A percentile compares a stretch with the other conserved stretches of the same genome.
These are phyloP conservation scores for Suillus placidus DNA, from an alignment of 768 basidiomycete genomes.

Conservation along the genomic window DNA sequence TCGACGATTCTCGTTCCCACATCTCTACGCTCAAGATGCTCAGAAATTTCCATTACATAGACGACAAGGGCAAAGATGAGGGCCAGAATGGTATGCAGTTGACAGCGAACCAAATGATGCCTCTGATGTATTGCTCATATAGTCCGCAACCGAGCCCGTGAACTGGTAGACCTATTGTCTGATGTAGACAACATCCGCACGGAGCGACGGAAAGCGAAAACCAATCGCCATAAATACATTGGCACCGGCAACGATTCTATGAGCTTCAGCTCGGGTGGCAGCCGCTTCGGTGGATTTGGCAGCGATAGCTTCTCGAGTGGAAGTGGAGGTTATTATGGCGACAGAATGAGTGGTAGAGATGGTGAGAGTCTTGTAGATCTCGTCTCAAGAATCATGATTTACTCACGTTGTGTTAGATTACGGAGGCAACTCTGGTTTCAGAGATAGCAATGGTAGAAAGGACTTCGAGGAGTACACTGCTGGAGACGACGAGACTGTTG, in stretches of 20 bases:
- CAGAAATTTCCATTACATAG: constrained; percentile 96
- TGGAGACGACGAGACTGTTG: constrained; percentile 79
- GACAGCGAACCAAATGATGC: neutral
- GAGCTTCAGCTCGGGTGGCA: constrained; percentile 59
- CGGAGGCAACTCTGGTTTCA: constrained; percentile 56
- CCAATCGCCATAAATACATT: constrained; percentile 85
- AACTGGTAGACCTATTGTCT: constrained; percentile 87
- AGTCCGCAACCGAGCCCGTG: constrained; percentile 95
- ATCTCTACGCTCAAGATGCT: constrained; percentile 97
- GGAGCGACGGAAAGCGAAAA: constrained; percentile 92
- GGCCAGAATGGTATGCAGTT: constrained; percentile 83
- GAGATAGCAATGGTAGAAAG: constrained; percentile 55
- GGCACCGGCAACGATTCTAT: constrained; percentile 85
- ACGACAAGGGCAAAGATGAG: constrained; percentile 98
- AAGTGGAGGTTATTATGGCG: constrained; percentile 46
- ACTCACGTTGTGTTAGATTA: constrained; percentile 32
- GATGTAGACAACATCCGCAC: constrained; percentile 89
- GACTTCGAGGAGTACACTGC: constrained; percentile 96
- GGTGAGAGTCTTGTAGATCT: constrained; percentile 36
- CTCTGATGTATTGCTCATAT: constrained; percentile 12
- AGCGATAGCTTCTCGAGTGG: constrained; percentile 47
- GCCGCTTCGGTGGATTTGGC: constrained; percentile 74
- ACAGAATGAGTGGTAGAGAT: constrained; percentile 40
- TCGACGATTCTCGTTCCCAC: constrained; percentile 95
- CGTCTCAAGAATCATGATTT: constrained; percentile 15